Conservation (phyloP, 2,329 filamentous ascomycete genomes). For the Epichloe gansuensis region DNA sequence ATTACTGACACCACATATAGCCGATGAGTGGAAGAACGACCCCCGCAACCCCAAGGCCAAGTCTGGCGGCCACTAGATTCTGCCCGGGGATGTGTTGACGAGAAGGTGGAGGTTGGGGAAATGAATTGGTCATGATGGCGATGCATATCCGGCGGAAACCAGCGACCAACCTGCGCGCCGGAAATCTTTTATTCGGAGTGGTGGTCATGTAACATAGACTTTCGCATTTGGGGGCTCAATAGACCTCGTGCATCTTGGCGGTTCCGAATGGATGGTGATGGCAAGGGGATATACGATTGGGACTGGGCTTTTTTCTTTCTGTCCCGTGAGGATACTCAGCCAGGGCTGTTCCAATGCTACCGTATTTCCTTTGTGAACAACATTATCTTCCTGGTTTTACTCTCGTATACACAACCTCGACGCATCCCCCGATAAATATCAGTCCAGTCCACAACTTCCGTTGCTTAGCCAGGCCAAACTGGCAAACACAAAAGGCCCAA, state of each 20-base stretch:
- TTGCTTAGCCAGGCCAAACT: too few species aligned
- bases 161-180: slow-evolving; percentile 9
- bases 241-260: slow-evolving; percentile 16
- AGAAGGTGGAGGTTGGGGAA: slow-evolving; percentile 5
- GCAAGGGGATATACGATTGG: too few species aligned
- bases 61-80: slow-evolving; percentile 31
- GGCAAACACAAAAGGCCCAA: too few species aligned
- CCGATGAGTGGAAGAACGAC: slow-evolving; percentile 94
- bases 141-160: slow-evolving; percentile 15
- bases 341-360: too few species aligned
- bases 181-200: slow-evolving; percentile 9
- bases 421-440: too few species aligned
- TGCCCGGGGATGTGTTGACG: slow-evolving; percentile 10
- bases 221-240: slow-evolving; percentile 21
- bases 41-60: slow-evolving; percentile 66
- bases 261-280: background rate
- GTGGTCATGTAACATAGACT: slow-evolving; percentile 31
- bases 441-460: too few species aligned
- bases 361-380: background rate
- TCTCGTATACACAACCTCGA: too few species aligned
- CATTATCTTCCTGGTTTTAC: too few species aligned
- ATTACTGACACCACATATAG: slow-evolving; percentile 34
- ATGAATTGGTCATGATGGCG: slow-evolving; percentile 6
- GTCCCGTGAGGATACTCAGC: background rate
- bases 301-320: too few species aligned